Evolutionary conservation across 352 stramenopile species (phyloP).

Genomic region (Phytophthora pistaciae): DNA sequence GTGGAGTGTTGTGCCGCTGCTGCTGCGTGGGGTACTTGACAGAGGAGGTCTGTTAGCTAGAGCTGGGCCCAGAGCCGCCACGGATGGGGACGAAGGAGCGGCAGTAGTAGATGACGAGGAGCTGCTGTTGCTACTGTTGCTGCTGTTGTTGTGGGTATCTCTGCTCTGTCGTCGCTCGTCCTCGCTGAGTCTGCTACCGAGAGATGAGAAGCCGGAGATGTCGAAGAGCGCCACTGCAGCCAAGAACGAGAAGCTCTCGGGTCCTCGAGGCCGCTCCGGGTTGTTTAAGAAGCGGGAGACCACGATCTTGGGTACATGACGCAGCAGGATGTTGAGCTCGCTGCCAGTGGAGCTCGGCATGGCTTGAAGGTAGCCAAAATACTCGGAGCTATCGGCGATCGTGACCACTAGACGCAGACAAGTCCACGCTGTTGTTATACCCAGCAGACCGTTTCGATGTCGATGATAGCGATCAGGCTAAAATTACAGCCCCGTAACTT

Average conservation of each 20-base stretch:
- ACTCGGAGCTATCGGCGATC: neutral
- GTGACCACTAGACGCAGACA: slow-evolving; percentile 1
- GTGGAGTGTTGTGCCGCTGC: slow-evolving; percentile 17
- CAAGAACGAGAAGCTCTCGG: slow-evolving; percentile 57
- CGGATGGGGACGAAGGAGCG: neutral
- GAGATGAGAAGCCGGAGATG: slow-evolving; percentile 88
- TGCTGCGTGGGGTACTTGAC: slow-evolving; percentile 15
- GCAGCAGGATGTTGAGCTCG: slow-evolving; percentile 70
- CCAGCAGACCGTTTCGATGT: neutral
- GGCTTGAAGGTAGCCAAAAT: neutral
- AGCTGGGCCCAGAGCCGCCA: slow-evolving; percentile 11
- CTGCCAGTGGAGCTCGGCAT: slow-evolving; percentile 50
- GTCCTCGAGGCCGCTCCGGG: slow-evolving; percentile 54
- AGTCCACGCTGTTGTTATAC: neutral
- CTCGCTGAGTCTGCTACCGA: slow-evolving; percentile 77
- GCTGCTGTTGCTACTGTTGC: neutral
- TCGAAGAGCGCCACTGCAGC: slow-evolving; percentile 86
- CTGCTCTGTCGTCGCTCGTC: slow-evolving; percentile 61
- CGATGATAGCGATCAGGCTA: slow-evolving; percentile 13
- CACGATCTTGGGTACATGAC: slow-evolving; percentile 82
- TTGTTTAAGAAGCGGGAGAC: slow-evolving; percentile 65
- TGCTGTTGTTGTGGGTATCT: slow-evolving; percentile 12
- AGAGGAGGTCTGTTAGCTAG: neutral
- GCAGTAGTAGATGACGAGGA: neutral
- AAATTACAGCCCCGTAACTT: slow-evolving; percentile 11